Percentiles rank a stretch among this genome's conserved stretches.
These are phyloP conservation scores for Scheffersomyces titani DNA, from an alignment of 1,139 yeast species.

Conservation along the genomic window DNA sequence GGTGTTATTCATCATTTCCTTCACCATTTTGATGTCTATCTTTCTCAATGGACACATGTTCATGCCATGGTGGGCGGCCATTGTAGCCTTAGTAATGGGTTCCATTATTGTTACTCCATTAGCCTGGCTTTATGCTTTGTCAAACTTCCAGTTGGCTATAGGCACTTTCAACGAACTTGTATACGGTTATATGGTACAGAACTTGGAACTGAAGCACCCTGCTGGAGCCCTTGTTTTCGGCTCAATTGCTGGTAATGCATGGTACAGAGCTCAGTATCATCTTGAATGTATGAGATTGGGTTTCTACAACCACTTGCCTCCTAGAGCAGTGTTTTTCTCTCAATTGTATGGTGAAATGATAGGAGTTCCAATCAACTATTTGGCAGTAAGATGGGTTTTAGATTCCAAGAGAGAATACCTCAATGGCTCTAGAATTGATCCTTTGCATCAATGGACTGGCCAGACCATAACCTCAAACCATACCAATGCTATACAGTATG, in stretches of 20 bases:
- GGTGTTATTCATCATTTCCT: conserved; percentile 30
- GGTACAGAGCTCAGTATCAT: conserved; percentile 52
- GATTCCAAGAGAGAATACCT: conserved; percentile 36
- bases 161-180: conserved; percentile 52
- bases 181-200: conserved; percentile 45
- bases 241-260: conserved; percentile 51
- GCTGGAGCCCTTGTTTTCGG: conserved; percentile 50
- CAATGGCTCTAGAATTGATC: conserved; percentile 37
- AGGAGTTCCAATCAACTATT: conserved; percentile 49
- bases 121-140: conserved; percentile 49
- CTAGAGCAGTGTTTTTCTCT: conserved; percentile 44
- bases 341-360: conserved; percentile 49
- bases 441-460: conserved; percentile 54
- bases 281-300: conserved; percentile 49
- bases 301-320: conserved; percentile 48
- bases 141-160: conserved; percentile 51
- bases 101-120: conserved; percentile 47
- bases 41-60: conserved; percentile 38
- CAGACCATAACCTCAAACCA: conserved; percentile 40
- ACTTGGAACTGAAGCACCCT: conserved; percentile 32
- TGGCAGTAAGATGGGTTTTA: conserved; percentile 46
- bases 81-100: conserved; percentile 45
- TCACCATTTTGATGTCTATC: conserved; percentile 31
- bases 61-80: conserved; percentile 49
- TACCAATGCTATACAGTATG: conserved; percentile 50